Evolutionary conservation across 176 grass and related monocot genomes (phyloP), one percentile per base, ranked within the genome.

Genomic region (Triticum timopheevii): DNA sequence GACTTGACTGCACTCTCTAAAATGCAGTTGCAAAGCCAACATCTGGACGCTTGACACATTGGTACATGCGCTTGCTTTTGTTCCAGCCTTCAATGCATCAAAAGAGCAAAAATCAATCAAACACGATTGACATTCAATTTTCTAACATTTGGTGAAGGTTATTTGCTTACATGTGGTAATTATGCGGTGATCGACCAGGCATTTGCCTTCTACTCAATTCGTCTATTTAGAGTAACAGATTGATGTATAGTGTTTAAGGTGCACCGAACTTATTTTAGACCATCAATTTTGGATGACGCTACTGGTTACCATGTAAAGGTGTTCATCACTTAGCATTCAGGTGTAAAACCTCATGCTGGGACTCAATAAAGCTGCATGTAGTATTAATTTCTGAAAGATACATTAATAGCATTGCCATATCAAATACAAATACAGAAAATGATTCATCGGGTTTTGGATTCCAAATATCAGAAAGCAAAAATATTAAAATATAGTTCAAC

Each of bases 51-150:
- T 85, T 12, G 76, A 20, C 23, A 89, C 24, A 23, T 20, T 47
- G 3, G 45, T 84, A 13, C 45, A 52, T 25, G 38, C 11, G 40
- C 81, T 73, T 3, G 40, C 40, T 25, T 52, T 72, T 34, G 87
- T 78, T 84, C 23, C 10, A 74, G n/a, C 8, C 87, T 89, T 54
- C 23, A 49, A 58, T 38, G 15, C 63, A 69, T 20, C 12, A 6
- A 62, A 71, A 33, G 50, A 33, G 28, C 74, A 33, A 7, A 81
- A 16, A 81, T 13, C 3, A 15, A 78, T 69, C 16, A 83, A 13
- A 16, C 45, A 69, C 0, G 5, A 77, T 34, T 4, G 2, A 44
- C 61, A 80, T 64, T 36, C 23, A 24, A n/a, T 17, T 42, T 73
- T 73, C 70, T 25, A 11, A 73, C 11, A 22, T 69, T 38, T 3